Conservation (phyloP, 73 alveolate species). For the Symbiodinium natans region DNA sequence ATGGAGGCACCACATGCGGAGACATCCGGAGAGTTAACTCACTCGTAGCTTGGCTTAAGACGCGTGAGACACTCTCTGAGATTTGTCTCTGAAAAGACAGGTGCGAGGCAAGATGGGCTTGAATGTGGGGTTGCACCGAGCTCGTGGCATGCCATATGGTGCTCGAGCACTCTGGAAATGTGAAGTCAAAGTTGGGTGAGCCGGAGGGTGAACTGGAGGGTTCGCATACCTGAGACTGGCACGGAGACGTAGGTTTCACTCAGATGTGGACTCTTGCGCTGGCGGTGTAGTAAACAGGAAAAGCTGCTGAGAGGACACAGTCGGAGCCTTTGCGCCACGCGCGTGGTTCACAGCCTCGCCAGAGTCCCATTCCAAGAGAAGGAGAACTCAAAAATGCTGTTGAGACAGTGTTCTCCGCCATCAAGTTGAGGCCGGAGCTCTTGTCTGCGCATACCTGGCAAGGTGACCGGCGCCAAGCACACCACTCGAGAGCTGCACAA, state of each 20-base stretch:
- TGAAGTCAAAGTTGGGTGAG: not conserved
- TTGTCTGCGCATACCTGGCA: not conserved
- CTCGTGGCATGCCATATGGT: not conserved
- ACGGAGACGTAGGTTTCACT: too few species aligned
- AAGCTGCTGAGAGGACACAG: not conserved
- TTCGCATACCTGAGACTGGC: not conserved
- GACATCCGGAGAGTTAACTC: too few species aligned
- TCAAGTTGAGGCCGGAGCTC: not conserved
- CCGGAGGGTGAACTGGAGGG: not conserved
- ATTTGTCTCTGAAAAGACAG: too few species aligned
- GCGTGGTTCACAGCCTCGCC: slow-evolving; percentile 16
- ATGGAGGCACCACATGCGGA: too few species aligned
- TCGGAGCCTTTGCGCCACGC: not conserved
- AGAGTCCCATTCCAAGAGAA: not conserved
- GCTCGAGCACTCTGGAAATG: slow-evolving; percentile 23
- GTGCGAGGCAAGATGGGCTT: not conserved
- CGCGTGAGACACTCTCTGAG: too few species aligned
- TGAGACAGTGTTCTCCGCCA: too few species aligned
- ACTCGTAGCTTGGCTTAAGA: too few species aligned
- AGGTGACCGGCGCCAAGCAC: too few species aligned
- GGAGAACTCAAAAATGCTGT: too few species aligned
- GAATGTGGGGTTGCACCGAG: not conserved
- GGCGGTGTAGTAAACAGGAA: not conserved
- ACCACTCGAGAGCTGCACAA: too few species aligned
- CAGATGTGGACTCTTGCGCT: too few species aligned